These are phyloP conservation scores for Coemansia sp. DNA, from an alignment of 192 early-diverging fungal genomes.

Conservation along the genomic window DNA sequence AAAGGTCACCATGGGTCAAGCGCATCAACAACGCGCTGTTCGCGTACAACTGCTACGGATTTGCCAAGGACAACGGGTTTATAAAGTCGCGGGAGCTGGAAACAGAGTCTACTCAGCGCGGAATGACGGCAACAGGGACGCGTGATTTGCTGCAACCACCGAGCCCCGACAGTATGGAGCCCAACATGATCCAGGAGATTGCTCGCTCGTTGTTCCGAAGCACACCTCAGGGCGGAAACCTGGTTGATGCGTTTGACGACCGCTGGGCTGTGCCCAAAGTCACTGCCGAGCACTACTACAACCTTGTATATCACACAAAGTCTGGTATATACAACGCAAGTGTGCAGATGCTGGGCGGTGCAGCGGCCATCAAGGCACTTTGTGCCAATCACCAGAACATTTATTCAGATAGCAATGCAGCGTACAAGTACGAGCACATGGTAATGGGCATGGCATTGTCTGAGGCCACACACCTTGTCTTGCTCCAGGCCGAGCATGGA, in stretches of 20 bases:
- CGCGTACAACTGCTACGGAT: conserved; percentile 21
- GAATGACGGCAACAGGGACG: not conserved
- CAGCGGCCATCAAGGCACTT: conserved; percentile 29
- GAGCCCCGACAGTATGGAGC: not conserved
- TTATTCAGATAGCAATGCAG: conserved; percentile 4
- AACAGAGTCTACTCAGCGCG: not conserved
- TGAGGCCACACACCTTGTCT: conserved; percentile 22
- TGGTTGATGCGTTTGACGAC: conserved; percentile 26
- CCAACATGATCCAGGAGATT: not conserved
- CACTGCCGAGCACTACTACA: conserved; percentile 36
- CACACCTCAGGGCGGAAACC: conserved; percentile 1
- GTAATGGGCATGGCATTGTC: conserved; percentile 26
- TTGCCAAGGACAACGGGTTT: conserved; percentile 17
- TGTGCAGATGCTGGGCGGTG: conserved; percentile 32
- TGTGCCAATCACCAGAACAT: conserved; percentile 6
- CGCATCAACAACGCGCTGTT: conserved; percentile 24
- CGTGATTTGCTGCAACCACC: not conserved
- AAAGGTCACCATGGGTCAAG: conserved; percentile 27
- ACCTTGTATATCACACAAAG: conserved; percentile 22
- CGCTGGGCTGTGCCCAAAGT: conserved; percentile 24
- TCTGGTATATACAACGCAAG: conserved; percentile 21
- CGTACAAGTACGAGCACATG: conserved; percentile 19
- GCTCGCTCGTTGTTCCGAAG: not conserved
- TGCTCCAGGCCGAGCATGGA: conserved; percentile 16
- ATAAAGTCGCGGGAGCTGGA: conserved; percentile 5